Evolutionary conservation across 768 basidiomycete genomes (phyloP).

Genomic region (Tremella yokohamensis): DNA sequence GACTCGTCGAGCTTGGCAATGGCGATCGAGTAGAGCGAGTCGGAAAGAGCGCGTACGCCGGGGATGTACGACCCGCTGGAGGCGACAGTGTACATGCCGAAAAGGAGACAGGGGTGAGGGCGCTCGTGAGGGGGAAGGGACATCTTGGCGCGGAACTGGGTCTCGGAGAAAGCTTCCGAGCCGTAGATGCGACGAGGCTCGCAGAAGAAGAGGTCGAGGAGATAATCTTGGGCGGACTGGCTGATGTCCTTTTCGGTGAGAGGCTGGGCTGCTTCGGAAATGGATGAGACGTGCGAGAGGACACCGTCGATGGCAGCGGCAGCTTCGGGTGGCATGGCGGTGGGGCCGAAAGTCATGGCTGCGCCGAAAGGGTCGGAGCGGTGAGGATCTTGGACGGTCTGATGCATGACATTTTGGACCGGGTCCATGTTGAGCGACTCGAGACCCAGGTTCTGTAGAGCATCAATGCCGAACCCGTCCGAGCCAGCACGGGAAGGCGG

Average conservation of each 20-base stretch:
- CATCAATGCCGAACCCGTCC: not conserved
- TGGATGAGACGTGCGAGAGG: constrained; percentile 4
- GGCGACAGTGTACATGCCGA: constrained; percentile 36
- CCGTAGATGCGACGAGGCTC: constrained; percentile 20
- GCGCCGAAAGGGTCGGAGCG: not conserved
- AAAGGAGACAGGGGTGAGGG: constrained; percentile 33
- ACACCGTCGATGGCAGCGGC: constrained; percentile 9
- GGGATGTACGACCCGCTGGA: constrained; percentile 32
- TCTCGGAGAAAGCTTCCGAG: constrained; percentile 24
- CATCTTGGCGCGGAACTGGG: constrained; percentile 24
- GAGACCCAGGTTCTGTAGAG: constrained; percentile 1
- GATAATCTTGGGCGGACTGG: constrained; percentile 24
- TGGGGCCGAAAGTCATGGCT: not conserved
- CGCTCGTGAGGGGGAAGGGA: constrained; percentile 3
- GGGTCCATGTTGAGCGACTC: constrained; percentile 7
- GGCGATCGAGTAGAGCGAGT: constrained; percentile 25
- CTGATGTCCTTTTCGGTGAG: constrained; percentile 24
- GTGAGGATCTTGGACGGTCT: not conserved
- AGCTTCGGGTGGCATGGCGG: constrained; percentile 3
- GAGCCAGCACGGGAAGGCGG: not conserved
- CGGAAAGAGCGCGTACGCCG: constrained; percentile 24
- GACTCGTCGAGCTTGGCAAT: constrained; percentile 21
- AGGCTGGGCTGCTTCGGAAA: not conserved
- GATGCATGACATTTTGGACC: not conserved
- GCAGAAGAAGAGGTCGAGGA: constrained; percentile 31